Evolutionary conservation across 2,329 filamentous ascomycete genomes (phyloP), one percentile per base, ranked within the genome.

Genomic region (Fusarium oligoseptatum): DNA sequence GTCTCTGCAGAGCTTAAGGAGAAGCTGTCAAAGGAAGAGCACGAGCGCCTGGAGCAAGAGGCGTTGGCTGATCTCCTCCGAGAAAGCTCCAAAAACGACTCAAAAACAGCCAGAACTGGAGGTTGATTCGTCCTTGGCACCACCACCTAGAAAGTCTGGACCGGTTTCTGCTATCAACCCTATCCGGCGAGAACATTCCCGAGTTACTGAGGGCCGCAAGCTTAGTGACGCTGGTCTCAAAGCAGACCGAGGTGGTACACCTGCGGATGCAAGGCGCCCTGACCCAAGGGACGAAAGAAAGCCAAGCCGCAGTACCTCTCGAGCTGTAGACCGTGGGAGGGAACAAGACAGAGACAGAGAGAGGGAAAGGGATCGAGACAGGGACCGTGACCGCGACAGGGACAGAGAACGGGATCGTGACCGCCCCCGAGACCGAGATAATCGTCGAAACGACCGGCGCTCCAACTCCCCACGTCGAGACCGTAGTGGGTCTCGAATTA

Each of bases 91-190:
- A 86, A 86, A 86, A 50, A 83, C 84, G 29, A 80, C 84, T 4
- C 82, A 84, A 3, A 87, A 87, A 68, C 85, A 87, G 64, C 87
- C 86, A 9, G 89, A 91, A 75, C 77, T 90, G 55, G 89, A 91
- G 73, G 83, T 91, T 43, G 89, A 91, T 68, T 84, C 87, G 60
- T 85, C 87, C 15, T 82, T 91, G 29, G 87, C 85, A 3, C 89
- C 89, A 4, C 89, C 89, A 1, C 89, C 88, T 2, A 83, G 85
- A 80, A 84, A 87, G 83, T 57, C 87, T 79, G 83, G 80, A 4
- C 89, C 89, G 1, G 87, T 87, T 6, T 91, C 89, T 22, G 89
- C 89, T 34, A 91, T 91, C 67, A 86, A 90, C 65, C 89, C 89
- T 2, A 88, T 91, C 61, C 80, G 82, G 48, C 81, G 82, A 60